Base-by-base conservation (phyloP, 768 basidiomycete species). In the Cystoderma amianthinum region DNA sequence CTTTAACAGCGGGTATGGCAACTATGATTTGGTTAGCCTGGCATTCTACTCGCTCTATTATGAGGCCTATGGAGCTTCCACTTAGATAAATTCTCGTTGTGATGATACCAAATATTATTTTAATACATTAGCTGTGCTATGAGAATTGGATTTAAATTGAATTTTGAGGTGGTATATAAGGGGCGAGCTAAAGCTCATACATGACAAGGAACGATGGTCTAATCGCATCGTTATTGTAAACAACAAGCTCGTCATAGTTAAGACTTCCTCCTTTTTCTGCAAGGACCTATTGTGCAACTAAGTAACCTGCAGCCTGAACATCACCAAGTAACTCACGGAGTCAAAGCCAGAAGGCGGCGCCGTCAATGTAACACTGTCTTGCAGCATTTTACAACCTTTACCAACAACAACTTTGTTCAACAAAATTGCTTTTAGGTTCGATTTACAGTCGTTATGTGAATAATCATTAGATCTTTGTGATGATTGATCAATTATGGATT, bases 401-500 rank as follows among this genome's bases (percentile, higher is more conserved):
- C 82, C 82, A 17, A 83, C 82, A 11, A 84, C 64, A 15, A 85
- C 82, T 51, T 84, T 85, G 59, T 83, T 85, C 40, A 85, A 60
- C n/a, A 85, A 67, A 28, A 85, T 80, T 0, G 78, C 77, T 48
- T 82, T 82, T 46, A 75, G 57, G 13, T 58, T 56, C 0, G 78
- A 82, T 32, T 68, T 60, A 45, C 69, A 72, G 39, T 71, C 65
- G 44, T 81, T 82, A 39, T 62, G 65, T 9, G 81, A 81, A 52
- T 85, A 85, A 57, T 85, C 82, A 44, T 83, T 78, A 13, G 82
- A 81, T 49, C 76, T 78, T 28, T 9, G n/a, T n/a, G n/a, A n/a
- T n/a, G n/a, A n/a, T n/a, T n/a, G n/a, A n/a, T n/a, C 35, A 15
- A 2, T 2, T 18, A 12, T 36, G 41, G 38, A 13, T 12, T 10